Percentiles rank a stretch among this genome's conserved stretches.
Conservation (phyloP, 129 eudicot genomes). For the Cynara cardunculus region DNA sequence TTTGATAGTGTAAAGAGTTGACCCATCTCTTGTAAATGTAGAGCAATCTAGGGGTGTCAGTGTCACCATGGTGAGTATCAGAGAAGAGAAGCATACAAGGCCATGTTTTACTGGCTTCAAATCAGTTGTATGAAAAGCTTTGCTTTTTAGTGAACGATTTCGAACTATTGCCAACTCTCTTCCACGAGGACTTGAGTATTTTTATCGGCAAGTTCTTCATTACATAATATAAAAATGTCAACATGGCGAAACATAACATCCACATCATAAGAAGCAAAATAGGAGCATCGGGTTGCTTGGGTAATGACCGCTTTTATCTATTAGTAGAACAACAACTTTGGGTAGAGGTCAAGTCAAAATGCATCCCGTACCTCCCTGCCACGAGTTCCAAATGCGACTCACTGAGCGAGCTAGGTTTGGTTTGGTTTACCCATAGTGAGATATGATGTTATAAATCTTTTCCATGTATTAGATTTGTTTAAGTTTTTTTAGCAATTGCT, state of each 20-base stretch:
- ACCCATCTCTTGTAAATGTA: slow-evolving; percentile 90
- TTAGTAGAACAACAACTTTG: too few relatives aligned
- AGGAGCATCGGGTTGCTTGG: not conserved
- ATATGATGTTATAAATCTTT: too few relatives aligned
- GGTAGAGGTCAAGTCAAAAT: too few relatives aligned
- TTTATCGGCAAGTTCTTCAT: slow-evolving; percentile 64
- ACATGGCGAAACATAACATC: not conserved
- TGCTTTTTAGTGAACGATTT: not conserved
- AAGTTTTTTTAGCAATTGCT: not conserved
- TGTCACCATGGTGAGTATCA: slow-evolving; percentile 88
- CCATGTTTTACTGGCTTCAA: slow-evolving; percentile 45
- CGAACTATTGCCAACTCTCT: slow-evolving; percentile 76
- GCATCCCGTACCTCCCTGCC: too few relatives aligned
- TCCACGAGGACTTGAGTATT: slow-evolving; percentile 63
- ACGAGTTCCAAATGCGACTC: too few relatives aligned
- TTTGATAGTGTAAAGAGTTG: slow-evolving; percentile 63
- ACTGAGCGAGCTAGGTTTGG: too few relatives aligned
- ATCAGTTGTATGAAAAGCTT: slow-evolving; percentile 6
- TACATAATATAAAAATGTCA: slow-evolving; percentile 7
- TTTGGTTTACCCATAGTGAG: too few relatives aligned
- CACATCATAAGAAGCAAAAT: not conserved
- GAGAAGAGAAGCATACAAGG: slow-evolving; percentile 71
- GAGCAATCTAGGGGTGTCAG: slow-evolving; percentile 58
- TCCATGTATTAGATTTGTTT: not conserved
- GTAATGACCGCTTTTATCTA: too few relatives aligned